These are phyloP conservation scores for Amanita subjunquillea DNA, from an alignment of 768 basidiomycete species.

Conservation along the genomic window DNA sequence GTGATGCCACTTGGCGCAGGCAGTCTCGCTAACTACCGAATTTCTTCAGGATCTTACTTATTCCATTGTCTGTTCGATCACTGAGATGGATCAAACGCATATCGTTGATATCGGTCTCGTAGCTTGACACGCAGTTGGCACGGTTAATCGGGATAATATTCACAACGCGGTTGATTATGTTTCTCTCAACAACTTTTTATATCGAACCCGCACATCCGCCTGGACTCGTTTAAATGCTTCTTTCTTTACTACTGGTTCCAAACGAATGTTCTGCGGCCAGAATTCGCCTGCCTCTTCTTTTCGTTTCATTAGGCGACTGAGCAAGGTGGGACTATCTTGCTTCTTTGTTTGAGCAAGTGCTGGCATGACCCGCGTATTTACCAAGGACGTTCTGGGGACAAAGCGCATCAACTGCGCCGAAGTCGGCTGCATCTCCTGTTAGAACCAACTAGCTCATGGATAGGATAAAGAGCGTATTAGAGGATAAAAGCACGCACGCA, in stretches of 20 bases:
- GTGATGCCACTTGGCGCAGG: no score
- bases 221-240: conserved; percentile 26
- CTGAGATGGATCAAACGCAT: not conserved
- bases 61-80: not conserved
- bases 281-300: conserved; percentile 20
- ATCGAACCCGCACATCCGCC: conserved; percentile 23
- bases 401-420: conserved; percentile 24
- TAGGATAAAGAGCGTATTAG: not conserved
- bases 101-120: not conserved
- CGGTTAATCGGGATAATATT: not conserved
- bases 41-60: no score
- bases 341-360: conserved; percentile 25
- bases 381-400: conserved; percentile 23
- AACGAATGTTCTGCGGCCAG: conserved; percentile 36
- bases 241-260: conserved; percentile 34
- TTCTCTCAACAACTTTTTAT: conserved; percentile 35
- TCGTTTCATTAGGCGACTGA: conserved; percentile 25
- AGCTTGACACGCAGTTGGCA: not conserved
- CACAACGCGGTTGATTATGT: conserved; percentile 13
- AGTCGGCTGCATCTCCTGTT: conserved; percentile 25
- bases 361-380: conserved; percentile 20
- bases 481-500: not conserved
- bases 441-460: not conserved
- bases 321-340: conserved; percentile 21
- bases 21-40: no score